Percentiles rank a stretch among this genome's conserved stretches.
These are phyloP conservation scores for Cladophialophora yegresii DNA, from an alignment of 2,329 filamentous ascomycete species.

Conservation along the genomic window DNA sequence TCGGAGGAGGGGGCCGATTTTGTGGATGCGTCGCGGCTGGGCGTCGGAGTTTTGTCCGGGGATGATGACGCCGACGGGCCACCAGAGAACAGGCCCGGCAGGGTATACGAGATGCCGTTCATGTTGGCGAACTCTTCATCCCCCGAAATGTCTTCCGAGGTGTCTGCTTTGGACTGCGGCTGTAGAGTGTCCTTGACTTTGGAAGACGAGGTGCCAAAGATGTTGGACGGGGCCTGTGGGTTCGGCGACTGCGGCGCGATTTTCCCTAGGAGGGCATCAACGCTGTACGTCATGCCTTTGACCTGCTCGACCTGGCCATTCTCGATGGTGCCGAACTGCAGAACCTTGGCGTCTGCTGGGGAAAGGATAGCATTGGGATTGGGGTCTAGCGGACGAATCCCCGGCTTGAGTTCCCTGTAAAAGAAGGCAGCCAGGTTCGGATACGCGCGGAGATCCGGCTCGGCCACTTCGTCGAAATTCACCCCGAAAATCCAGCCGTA, in stretches of 20 bases:
- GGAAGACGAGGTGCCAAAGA: constrained; percentile 39
- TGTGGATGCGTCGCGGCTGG: constrained; percentile 66
- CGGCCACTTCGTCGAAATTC: constrained; percentile 80
- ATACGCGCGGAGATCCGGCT: constrained; percentile 84
- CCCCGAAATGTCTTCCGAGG: constrained; percentile 59
- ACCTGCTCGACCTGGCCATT: constrained; percentile 96
- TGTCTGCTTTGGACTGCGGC: constrained; percentile 39
- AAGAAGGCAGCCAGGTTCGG: constrained; percentile 96
- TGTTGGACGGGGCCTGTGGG: constrained; percentile 40
- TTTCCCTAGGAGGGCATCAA: constrained; percentile 84
- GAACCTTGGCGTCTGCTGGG: constrained; percentile 83
- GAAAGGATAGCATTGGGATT: constrained; percentile 78
- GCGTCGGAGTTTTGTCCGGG: constrained; percentile 62
- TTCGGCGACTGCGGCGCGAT: constrained; percentile 51
- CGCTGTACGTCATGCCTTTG: constrained; percentile 96
- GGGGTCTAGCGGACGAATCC: constrained; percentile 78
- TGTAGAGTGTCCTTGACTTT: constrained; percentile 36
- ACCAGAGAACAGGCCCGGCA: constrained; percentile 86
- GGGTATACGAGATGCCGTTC: constrained; percentile 93
- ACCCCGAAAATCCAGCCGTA: constrained; percentile 93
- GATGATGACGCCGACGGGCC: constrained; percentile 51
- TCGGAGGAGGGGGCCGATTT: constrained; percentile 69
- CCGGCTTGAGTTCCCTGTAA: constrained; percentile 90
- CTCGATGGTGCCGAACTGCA: constrained; percentile 90
- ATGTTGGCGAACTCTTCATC: constrained; percentile 92